These are phyloP conservation scores for Trichoderma harzianum DNA, from an alignment of 2,329 filamentous ascomycete genomes.

Conservation along the genomic window DNA sequence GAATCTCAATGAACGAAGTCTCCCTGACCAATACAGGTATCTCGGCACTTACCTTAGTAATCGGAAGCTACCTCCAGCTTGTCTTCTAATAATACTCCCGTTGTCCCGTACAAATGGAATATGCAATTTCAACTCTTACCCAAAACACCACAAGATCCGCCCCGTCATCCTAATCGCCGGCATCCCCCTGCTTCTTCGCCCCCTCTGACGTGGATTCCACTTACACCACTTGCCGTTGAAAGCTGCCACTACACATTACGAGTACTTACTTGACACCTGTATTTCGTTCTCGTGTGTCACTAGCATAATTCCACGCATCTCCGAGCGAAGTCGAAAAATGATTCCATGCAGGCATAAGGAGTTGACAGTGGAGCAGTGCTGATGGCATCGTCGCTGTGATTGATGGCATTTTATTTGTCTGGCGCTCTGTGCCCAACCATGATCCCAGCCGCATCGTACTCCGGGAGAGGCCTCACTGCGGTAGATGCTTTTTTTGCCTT, in stretches of 20 bases:
- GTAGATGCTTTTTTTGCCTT: background rate
- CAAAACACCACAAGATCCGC: slow-evolving; percentile 8
- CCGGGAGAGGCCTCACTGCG: background rate
- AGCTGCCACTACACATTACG: background rate
- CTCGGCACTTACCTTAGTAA: background rate
- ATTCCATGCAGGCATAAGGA: slow-evolving; percentile 1
- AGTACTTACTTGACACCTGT: background rate
- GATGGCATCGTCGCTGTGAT: background rate
- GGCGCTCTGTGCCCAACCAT: background rate
- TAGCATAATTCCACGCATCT: background rate
- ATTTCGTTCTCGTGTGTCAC: background rate
- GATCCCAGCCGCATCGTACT: background rate
- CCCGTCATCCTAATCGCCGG: background rate
- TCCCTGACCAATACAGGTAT: background rate
- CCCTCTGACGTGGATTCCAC: background rate
- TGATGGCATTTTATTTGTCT: background rate
- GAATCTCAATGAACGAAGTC: no score
- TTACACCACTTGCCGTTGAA: background rate
- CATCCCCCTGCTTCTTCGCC: background rate
- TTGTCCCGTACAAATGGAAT: background rate
- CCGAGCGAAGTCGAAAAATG: background rate
- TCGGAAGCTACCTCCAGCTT: background rate
- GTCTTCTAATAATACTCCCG: background rate
- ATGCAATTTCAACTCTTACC: background rate
- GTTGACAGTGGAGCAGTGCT: background rate